phyloP scores from a whole-genome alignment of 805 yeast genomes.

The Kuraishia floccosa region DNA sequence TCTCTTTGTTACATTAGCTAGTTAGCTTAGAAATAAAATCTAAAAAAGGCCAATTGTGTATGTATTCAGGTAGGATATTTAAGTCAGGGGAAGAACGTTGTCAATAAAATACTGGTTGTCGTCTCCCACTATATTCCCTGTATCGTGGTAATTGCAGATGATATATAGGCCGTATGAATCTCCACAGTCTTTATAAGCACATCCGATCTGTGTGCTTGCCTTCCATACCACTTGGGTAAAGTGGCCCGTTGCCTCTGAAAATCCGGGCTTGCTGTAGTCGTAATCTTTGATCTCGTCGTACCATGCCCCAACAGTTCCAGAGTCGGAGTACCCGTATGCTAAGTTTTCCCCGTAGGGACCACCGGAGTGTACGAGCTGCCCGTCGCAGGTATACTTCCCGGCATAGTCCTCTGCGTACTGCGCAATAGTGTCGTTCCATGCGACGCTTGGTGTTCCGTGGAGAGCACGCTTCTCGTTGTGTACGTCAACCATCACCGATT shows the following conservation, averaged over 20 bases:
- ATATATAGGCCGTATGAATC: constrained; percentile 37
- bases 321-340: constrained; percentile 53
- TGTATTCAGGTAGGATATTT: not conserved
- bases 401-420: constrained; percentile 49
- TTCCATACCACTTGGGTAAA: constrained; percentile 79
- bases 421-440: constrained; percentile 46
- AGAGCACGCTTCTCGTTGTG: constrained; percentile 49
- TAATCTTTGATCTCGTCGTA: constrained; percentile 50
- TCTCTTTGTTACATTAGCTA: too few relatives aligned
- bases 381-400: constrained; percentile 43
- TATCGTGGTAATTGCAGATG: constrained; percentile 63
- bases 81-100: constrained; percentile 21
- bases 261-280: constrained; percentile 37
- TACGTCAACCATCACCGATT: constrained; percentile 35
- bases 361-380: constrained; percentile 48
- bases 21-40: not conserved
- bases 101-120: too few relatives aligned
- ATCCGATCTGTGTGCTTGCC: constrained; percentile 49
- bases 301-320: constrained; percentile 67
- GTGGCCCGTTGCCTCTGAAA: constrained; percentile 54
- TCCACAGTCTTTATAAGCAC: constrained; percentile 56
- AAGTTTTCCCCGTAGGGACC: constrained; percentile 68
- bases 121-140: constrained; percentile 57
- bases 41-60: not conserved
- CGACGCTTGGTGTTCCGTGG: constrained; percentile 38